Conservation (phyloP, 2,329 filamentous ascomycete species). For the Dothistroma pini region DNA sequence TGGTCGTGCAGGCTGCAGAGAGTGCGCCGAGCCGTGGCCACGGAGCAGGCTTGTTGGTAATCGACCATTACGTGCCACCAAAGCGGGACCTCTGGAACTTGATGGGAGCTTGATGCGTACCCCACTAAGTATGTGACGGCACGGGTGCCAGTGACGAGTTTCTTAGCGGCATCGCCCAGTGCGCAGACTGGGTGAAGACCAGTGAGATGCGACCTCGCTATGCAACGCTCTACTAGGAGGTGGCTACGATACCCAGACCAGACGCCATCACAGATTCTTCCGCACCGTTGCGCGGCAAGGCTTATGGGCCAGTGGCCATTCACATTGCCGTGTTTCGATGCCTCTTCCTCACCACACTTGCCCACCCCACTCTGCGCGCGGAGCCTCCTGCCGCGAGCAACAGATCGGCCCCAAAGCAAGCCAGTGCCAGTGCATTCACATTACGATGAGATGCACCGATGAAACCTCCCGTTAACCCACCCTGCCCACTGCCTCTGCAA, state of each 20-base stretch:
- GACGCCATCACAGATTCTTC: not conserved
- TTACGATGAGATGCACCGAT: slow-evolving; percentile 14
- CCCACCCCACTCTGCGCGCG: not conserved
- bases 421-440: not conserved
- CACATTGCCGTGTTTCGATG: not conserved
- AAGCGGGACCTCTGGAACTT: not conserved
- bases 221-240: slow-evolving; percentile 1
- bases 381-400: slow-evolving; percentile 6
- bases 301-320: not conserved
- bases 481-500: slow-evolving; percentile 1
- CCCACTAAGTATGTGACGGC: not conserved
- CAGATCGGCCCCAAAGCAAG: slow-evolving; percentile 12
- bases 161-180: not conserved
- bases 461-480: slow-evolving; percentile 16
- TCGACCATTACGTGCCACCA: not conserved
- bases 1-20: not conserved
- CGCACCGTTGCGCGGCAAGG: slow-evolving; percentile 1
- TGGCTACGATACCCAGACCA: not conserved
- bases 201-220: slow-evolving; percentile 2
- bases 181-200: not conserved
- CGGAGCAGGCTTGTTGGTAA: not conserved
- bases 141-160: not conserved
- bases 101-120: not conserved
- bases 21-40: not conserved
- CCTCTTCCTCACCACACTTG: not conserved